Evolutionary conservation across 352 stramenopile species (phyloP).

Genomic region (Phytophthora vignae): DNA sequence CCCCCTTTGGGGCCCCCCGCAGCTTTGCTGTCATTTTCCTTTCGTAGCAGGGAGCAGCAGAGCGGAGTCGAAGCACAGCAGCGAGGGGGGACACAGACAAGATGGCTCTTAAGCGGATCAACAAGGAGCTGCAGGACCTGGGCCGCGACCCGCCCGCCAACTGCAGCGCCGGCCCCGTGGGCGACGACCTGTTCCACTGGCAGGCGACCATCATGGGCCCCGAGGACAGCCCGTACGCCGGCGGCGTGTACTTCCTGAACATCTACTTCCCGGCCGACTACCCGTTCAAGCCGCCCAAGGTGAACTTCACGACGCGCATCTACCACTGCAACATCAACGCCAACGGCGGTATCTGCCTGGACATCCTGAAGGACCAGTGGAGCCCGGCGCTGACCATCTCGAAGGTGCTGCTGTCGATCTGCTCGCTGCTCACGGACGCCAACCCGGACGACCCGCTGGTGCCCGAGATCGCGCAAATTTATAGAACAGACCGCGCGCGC

Average conservation of each 20-base stretch:
- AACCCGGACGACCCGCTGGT: slow-evolving; percentile 99
- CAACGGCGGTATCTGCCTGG: slow-evolving; percentile 99
- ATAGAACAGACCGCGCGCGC: slow-evolving; percentile 93
- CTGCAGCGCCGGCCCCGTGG: slow-evolving; percentile 97
- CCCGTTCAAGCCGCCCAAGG: slow-evolving; percentile 99
- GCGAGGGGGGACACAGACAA: slow-evolving; percentile 13
- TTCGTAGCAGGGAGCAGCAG: slow-evolving; percentile 51
- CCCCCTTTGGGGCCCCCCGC: slow-evolving; percentile 16
- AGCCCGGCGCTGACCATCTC: slow-evolving; percentile 98
- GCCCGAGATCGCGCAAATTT: slow-evolving; percentile 94
- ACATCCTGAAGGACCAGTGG: slow-evolving; percentile 99
- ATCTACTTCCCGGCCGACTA: slow-evolving; percentile 99
- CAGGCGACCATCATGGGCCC: slow-evolving; percentile 98
- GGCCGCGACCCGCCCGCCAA: slow-evolving; percentile 97
- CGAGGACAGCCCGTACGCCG: slow-evolving; percentile 98
- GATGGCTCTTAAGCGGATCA: slow-evolving; percentile 96
- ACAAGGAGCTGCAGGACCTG: slow-evolving; percentile 96
- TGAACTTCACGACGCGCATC: slow-evolving; percentile 99
- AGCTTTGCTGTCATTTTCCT: slow-evolving; percentile 45
- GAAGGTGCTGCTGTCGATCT: slow-evolving; percentile 99
- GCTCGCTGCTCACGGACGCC: slow-evolving; percentile 98
- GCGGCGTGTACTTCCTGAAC: slow-evolving; percentile 99
- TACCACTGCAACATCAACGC: slow-evolving; percentile 99
- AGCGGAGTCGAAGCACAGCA: slow-evolving; percentile 26
- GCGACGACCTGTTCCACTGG: slow-evolving; percentile 99